phyloP scores from a whole-genome alignment of 768 basidiomycete genomes.

The Epithele typhae region DNA sequence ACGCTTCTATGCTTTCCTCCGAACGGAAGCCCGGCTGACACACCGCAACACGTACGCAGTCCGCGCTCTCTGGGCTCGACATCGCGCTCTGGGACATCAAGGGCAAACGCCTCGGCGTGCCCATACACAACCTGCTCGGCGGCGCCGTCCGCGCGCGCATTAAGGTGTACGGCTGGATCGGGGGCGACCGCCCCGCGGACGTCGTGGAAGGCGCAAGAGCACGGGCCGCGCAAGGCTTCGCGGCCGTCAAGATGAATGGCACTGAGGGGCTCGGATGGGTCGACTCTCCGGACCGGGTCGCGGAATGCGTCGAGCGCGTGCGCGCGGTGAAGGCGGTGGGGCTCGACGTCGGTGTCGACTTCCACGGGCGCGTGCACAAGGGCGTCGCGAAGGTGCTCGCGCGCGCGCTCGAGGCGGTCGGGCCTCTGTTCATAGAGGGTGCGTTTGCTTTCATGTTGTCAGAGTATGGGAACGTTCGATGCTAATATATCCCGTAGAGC shows the following conservation, averaged over 20 bases:
- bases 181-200: conserved; percentile 42
- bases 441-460: not conserved
- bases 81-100: conserved; percentile 78
- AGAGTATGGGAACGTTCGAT: not conserved
- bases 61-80: conserved; percentile 55
- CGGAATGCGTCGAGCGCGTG: conserved; percentile 49
- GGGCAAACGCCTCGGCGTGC: conserved; percentile 67
- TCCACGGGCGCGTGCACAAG: conserved; percentile 67
- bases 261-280: conserved; percentile 40
- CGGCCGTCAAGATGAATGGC: conserved; percentile 71
- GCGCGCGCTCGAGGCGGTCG: conserved; percentile 51
- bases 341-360: conserved; percentile 64
- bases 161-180: conserved; percentile 58
- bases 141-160: conserved; percentile 61
- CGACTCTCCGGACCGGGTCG: conserved; percentile 51
- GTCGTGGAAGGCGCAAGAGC: conserved; percentile 47
- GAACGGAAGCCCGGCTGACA: no score
- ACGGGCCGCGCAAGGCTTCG: conserved; percentile 61
- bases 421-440: conserved; percentile 66
- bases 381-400: conserved; percentile 69
- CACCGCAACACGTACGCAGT: conserved; percentile 26
- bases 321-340: conserved; percentile 39
- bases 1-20: not conserved
- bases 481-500: conserved; percentile 32
- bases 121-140: conserved; percentile 55